These are phyloP conservation scores for Fomitopsis pinicola DNA, from an alignment of 1,284 basidiomycete genomes.

Conservation along the genomic window DNA sequence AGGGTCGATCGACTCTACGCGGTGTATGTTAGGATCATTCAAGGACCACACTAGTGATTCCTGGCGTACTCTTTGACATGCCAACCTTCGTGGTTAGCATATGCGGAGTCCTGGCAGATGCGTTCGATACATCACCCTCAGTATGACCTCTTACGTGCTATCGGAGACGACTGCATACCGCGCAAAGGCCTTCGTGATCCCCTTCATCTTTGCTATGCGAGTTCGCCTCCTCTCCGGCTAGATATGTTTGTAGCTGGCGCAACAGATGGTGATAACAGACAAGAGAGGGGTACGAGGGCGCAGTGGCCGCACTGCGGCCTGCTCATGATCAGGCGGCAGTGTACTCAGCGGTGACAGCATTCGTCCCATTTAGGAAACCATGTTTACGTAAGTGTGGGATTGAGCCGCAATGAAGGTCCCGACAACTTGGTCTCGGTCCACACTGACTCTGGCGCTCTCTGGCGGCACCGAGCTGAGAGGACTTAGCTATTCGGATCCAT, in stretches of 20 bases:
- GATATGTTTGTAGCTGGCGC: background rate
- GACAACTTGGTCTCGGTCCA: background rate
- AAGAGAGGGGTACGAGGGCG: background rate
- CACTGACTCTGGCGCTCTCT: background rate
- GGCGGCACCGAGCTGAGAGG: background rate
- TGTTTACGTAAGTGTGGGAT: background rate
- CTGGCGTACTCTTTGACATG: conserved; percentile 85
- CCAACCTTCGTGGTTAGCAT: conserved; percentile 82
- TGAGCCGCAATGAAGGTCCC: background rate
- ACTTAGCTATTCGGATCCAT: background rate
- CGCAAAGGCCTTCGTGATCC: conserved; percentile 72
- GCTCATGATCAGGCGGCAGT: background rate
- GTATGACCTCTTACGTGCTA: background rate
- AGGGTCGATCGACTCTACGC: conserved; percentile 29
- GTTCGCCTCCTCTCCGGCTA: background rate
- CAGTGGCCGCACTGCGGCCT: background rate
- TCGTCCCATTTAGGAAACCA: background rate
- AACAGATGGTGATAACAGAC: background rate
- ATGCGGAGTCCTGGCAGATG: conserved; percentile 71
- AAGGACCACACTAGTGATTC: background rate
- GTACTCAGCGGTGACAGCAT: background rate
- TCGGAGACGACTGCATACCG: conserved; percentile 44
- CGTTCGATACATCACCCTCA: background rate
- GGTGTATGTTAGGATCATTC: background rate
- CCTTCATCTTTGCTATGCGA: conserved; percentile 57